Evolutionary conservation across 2,329 filamentous ascomycete species (phyloP).

Genomic region (Cercospora canescens): DNA sequence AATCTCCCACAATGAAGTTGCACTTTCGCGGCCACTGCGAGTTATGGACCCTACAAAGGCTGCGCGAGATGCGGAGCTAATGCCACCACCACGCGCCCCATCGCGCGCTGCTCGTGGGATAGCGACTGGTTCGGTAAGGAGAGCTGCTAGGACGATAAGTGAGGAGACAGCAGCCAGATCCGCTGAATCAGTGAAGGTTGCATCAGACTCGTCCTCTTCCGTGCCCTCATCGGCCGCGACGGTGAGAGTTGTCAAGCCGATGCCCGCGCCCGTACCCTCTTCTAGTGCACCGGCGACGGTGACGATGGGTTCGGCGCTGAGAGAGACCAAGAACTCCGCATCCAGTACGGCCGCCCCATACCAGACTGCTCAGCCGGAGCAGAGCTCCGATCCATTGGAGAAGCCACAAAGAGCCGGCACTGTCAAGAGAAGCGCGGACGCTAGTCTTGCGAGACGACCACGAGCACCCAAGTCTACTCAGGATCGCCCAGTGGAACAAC

Average conservation of each 20-base stretch:
- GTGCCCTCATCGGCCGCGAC: slow-evolving; percentile 21
- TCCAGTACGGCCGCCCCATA: slow-evolving; percentile 27
- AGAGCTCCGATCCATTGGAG: slow-evolving; percentile 29
- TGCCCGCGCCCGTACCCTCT: slow-evolving; percentile 21
- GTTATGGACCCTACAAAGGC: slow-evolving; percentile 19
- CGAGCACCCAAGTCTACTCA: slow-evolving; percentile 28
- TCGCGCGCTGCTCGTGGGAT: slow-evolving; percentile 27
- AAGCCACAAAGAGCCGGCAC: slow-evolving; percentile 29
- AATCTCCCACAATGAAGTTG: slow-evolving; percentile 48
- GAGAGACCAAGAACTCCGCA: slow-evolving; percentile 26
- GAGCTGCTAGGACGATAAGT: slow-evolving; percentile 35
- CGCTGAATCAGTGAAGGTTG: slow-evolving; percentile 25
- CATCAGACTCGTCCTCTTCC: slow-evolving; percentile 25
- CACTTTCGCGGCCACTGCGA: slow-evolving; percentile 20
- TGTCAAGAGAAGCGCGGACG: slow-evolving; percentile 36
- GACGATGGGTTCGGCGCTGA: slow-evolving; percentile 23
- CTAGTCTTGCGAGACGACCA: slow-evolving; percentile 39
- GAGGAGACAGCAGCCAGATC: slow-evolving; percentile 34
- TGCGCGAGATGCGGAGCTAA: slow-evolving; percentile 34
- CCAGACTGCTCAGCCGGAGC: slow-evolving; percentile 26
- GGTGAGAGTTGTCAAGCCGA: slow-evolving; percentile 24
- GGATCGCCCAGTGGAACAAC: slow-evolving; percentile 27
- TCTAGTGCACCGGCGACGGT: slow-evolving; percentile 18
- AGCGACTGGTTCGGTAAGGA: slow-evolving; percentile 30
- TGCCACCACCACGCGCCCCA: slow-evolving; percentile 31